Conservation (phyloP, 768 basidiomycete genomes). For the Tulasnella sp. region DNA sequence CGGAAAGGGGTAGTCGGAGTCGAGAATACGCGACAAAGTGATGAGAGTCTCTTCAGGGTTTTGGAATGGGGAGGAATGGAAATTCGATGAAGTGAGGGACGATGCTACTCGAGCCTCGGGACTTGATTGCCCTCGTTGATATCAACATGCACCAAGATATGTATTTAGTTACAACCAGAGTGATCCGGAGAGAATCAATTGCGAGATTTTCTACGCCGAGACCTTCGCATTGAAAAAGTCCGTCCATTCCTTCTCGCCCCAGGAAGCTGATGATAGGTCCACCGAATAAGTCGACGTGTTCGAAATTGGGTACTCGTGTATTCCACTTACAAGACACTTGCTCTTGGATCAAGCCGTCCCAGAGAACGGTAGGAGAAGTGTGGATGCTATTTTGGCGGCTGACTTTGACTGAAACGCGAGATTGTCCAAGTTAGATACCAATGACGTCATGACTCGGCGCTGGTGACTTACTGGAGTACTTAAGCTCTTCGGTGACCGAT, state of each 20-base stretch:
- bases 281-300: slow-evolving; percentile 55
- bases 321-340: slow-evolving; percentile 29
- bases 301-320: not conserved
- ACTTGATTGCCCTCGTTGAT: too few relatives aligned
- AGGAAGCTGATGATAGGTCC: slow-evolving; percentile 75
- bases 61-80: slow-evolving; percentile 58
- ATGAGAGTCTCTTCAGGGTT: slow-evolving; percentile 46
- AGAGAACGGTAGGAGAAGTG: slow-evolving; percentile 81
- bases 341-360: slow-evolving; percentile 53
- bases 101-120: too few relatives aligned
- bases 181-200: not conserved
- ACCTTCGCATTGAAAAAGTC: slow-evolving; percentile 68
- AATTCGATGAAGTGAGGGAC: slow-evolving; percentile 36
- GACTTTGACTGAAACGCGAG: slow-evolving; percentile 69
- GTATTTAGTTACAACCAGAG: not conserved
- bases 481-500: slow-evolving; percentile 82
- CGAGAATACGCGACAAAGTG: slow-evolving; percentile 40
- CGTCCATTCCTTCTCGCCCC: slow-evolving; percentile 80
- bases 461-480: slow-evolving; percentile 73
- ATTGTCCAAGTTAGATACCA: not conserved
- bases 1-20: slow-evolving; percentile 40
- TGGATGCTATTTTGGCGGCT: slow-evolving; percentile 90
- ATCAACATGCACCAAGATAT: not conserved
- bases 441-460: not conserved
- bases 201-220: slow-evolving; percentile 19